Evolutionary conservation across 805 yeast genomes (phyloP).

Genomic region (Dipodascus geniculatus): DNA sequence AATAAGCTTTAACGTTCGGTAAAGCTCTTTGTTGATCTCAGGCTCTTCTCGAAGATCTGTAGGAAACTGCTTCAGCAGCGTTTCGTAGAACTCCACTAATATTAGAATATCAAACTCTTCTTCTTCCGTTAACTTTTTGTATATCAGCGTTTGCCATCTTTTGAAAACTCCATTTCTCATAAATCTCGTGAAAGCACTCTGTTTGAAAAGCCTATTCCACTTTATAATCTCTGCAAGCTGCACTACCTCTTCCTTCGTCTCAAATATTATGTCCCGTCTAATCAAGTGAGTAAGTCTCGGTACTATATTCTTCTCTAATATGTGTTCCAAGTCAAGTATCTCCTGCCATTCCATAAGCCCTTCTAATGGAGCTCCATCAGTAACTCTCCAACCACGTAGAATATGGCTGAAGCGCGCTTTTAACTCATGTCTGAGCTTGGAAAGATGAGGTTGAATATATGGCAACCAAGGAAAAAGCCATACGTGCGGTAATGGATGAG

Average conservation of each 20-base stretch:
- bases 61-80: conserved; percentile 24
- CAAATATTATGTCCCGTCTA: conserved; percentile 12
- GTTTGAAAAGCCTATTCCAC: conserved; percentile 19
- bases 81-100: conserved; percentile 22
- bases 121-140: conserved; percentile 20
- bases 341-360: conserved; percentile 11
- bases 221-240: conserved; percentile 13
- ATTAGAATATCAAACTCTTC: conserved; percentile 15
- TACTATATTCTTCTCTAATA: conserved; percentile 10
- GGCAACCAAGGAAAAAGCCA: conserved; percentile 34
- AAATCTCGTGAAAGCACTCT: conserved; percentile 15
- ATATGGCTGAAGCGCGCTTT: conserved; percentile 14
- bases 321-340: conserved; percentile 7
- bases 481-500: conserved; percentile 12
- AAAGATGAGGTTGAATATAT: conserved; percentile 15
- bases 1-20: conserved; percentile 23
- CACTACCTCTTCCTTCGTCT: conserved; percentile 21
- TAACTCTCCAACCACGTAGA: conserved; percentile 8
- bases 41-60: conserved; percentile 9
- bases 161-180: conserved; percentile 30
- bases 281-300: conserved; percentile 12
- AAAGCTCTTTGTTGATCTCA: conserved; percentile 11
- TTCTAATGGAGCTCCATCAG: conserved; percentile 6
- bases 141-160: conserved; percentile 25
- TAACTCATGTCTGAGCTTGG: conserved; percentile 12